Percentiles rank a stretch among this genome's conserved stretches.
phyloP scores from a whole-genome alignment of 2,329 filamentous ascomycete genomes.

The Botrytis tulipae region DNA sequence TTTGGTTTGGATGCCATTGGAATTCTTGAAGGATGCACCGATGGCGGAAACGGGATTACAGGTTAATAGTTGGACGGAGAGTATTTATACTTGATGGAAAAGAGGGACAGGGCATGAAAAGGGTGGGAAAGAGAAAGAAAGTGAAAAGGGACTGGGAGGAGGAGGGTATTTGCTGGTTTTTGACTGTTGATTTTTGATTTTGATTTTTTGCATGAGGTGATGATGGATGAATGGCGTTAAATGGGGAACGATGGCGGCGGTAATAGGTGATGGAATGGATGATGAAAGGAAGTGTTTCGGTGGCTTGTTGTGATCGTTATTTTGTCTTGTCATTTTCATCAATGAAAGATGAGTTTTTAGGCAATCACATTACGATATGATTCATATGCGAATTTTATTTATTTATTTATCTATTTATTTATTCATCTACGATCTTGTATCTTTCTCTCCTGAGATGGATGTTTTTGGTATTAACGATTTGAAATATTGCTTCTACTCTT shows the following conservation, averaged over 20 bases:
- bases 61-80: slow-evolving; percentile 84
- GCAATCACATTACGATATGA: background rate
- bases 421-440: background rate
- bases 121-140: background rate
- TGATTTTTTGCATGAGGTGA: background rate
- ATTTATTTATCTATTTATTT: background rate
- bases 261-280: background rate
- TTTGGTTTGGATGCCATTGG: slow-evolving; percentile 91
- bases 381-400: background rate
- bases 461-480: background rate
- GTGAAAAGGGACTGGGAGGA: background rate
- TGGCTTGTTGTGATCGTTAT: background rate
- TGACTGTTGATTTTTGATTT: background rate
- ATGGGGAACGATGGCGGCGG: background rate
- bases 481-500: background rate
- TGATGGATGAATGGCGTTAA: background rate
- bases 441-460: background rate
- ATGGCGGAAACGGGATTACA: slow-evolving; percentile 80
- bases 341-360: background rate
- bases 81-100: slow-evolving; percentile 65
- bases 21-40: slow-evolving; percentile 77
- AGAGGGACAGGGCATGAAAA: too few relatives aligned
- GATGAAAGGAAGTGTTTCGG: background rate
- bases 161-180: background rate
- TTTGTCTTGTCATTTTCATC: background rate